Evolutionary conservation across 805 yeast genomes (phyloP), one percentile per base, ranked within the genome.

Genomic region (Barnettozyma populi): DNA sequence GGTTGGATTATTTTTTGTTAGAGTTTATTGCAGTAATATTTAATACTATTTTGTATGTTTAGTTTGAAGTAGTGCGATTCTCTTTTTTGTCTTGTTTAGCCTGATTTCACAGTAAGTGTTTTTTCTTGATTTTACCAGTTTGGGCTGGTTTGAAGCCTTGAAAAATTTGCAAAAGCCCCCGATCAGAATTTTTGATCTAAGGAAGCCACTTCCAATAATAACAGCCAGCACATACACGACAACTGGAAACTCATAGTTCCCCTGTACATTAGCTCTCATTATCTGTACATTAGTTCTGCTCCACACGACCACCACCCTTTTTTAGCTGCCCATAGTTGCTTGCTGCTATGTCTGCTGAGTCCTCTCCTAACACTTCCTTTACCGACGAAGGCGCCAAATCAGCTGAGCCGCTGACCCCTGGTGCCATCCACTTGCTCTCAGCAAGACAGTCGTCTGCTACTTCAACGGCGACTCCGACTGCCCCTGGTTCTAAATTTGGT

Each of bases 231-330:
- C 21, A 18, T 5, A 4, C 20, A 6, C 37, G 23, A 18, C 29
- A 23, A 37, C 37, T 10, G 37, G 21, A 11, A 7, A 35, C 6
- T 16, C 13, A n/a, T 16, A 16, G 16, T 5, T 29, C 16, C 32
- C 32, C 61, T 24, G 61, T 67, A 21, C 57, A 47, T 44, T 47
- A 44, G 61, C 18, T 41, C 25, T 9, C 37, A 29, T 9, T 19
- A 13, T 3, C 61, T 24, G 61, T 67, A 21, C 57, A 47, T 47
- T 47, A 44, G 61, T 20, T 41, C 21, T 19, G 5, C 20, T n/a
- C 35, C 9, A 6, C 36, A 2, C 16, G 36, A 27, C 25, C 36
- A 5, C n/a, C 23, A 9, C 43, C 23, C 16, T 41, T 20, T 11
- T 16, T 20, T 18, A 14, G n/a, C 24, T 20, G 27, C n/a, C 14